Evolutionary conservation across 2,329 filamentous ascomycete species (phyloP), one percentile per base, ranked within the genome.

Genomic region (Xylariaceae sp.): DNA sequence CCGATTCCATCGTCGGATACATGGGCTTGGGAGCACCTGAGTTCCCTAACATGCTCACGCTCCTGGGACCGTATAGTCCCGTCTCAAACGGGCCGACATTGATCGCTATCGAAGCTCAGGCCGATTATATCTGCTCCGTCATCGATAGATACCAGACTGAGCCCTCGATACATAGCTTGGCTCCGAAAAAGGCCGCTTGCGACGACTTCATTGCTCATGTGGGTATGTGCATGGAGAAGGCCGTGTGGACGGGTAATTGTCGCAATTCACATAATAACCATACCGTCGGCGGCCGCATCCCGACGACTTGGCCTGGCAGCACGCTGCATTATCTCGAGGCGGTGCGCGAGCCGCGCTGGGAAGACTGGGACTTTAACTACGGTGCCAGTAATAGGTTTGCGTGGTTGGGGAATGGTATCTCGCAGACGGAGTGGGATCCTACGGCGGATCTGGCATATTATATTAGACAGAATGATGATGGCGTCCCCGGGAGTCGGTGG

Each of bases 311-410:
- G 65, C 73, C 75, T 9, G 78, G 78, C 23, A 74, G 70, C 13
- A 76, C 77, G 4, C 68, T 82, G n/a, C 78, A 82, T 66, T 80
- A 78, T 62, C 75, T 81, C 51, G 77, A 82, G 64, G 74, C 75
- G 5, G 64, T 82, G 50, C 71, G 72, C 57, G 75, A 80, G 51
- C 67, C 77, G 0, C 71, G 79, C 0, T 68, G 73, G 45, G 79
- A 82, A 42, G 80, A 82, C 63, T 77, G 75, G 67, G 74, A 80
- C 5, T 66, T 80, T 23, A 73, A 59, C 48, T 73, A 74, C 53
- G 63, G 65, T 2, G 72, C 72, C 17, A 18, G 17, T 10, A 77
- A 77, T 64, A 58, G 71, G 2, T 74, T 78, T 56, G 62, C 70
- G 0, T 78, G 72, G 70, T 55, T 78, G 30, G 76, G 75, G 2